Percentiles rank a stretch among this genome's conserved stretches.
These are phyloP conservation scores for Ilex asprella DNA, from an alignment of 257 asterid genomes.

Conservation along the genomic window DNA sequence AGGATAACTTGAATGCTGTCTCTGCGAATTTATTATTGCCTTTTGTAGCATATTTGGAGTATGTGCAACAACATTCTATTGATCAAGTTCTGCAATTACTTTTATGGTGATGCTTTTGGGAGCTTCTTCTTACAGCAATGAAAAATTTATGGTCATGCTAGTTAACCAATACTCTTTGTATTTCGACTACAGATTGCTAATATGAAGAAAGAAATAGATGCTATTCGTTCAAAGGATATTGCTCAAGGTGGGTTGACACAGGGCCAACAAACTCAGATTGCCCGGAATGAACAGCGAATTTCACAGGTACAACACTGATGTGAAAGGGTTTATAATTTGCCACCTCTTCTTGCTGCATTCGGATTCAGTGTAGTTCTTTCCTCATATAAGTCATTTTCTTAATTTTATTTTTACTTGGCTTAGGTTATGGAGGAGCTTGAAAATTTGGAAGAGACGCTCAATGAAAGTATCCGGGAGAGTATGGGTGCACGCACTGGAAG, in stretches of 20 bases:
- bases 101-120: no score
- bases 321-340: background rate
- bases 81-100: no score
- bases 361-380: background rate
- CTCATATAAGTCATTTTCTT: slow-evolving; percentile 6
- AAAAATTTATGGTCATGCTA: no score
- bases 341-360: background rate
- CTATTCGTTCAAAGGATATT: slow-evolving; percentile 96
- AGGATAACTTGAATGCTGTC: no score
- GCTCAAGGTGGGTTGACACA: slow-evolving; percentile 99
- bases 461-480: slow-evolving; percentile 92
- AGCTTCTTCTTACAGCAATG: no score
- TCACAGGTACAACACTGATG: slow-evolving; percentile 55
- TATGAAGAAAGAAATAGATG: slow-evolving; percentile 99
- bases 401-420: slow-evolving; percentile 11
- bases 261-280: slow-evolving; percentile 99
- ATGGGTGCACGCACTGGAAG: slow-evolving; percentile 81
- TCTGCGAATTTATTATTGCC: no score
- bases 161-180: slow-evolving; percentile 4
- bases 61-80: no score
- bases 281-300: slow-evolving; percentile 96
- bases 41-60: no score
- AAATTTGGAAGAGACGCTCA: slow-evolving; percentile 93
- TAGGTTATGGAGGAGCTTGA: slow-evolving; percentile 97
- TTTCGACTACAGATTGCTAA: slow-evolving; percentile 64